Percentiles rank a stretch among this genome's conserved stretches.
Evolutionary conservation across 202 grass and related monocot genomes (phyloP).

Genomic region (Setaria viridis): DNA sequence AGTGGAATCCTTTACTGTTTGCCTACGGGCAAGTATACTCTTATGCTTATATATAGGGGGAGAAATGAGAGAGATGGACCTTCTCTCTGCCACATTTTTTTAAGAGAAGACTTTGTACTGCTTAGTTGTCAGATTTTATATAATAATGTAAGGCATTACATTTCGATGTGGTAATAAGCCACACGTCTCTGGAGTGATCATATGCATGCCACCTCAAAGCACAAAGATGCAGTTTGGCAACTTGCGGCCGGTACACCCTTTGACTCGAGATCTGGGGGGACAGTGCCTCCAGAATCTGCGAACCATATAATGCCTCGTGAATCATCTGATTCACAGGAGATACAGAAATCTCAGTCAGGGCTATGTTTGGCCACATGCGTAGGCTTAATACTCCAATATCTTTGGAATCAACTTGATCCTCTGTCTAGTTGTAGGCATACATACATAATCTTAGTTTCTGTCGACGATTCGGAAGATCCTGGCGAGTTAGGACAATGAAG

Average conservation of each 20-base stretch:
- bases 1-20: not conserved
- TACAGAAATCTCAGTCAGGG: constrained; percentile 11
- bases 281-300: constrained; percentile 26
- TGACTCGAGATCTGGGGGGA: constrained; percentile 24
- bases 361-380: constrained; percentile 20
- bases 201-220: constrained; percentile 35
- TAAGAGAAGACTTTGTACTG: not conserved
- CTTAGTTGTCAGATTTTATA: constrained; percentile 26
- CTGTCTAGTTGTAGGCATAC: constrained; percentile 43
- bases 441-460: constrained; percentile 34
- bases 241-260: not conserved
- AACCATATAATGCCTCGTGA: constrained; percentile 33
- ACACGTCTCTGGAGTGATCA: not conserved
- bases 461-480: constrained; percentile 23
- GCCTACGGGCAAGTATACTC: not conserved
- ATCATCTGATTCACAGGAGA: constrained; percentile 41
- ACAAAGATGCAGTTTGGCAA: constrained; percentile 34
- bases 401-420: constrained; percentile 30
- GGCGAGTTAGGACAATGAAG: constrained; percentile 1
- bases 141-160: not conserved
- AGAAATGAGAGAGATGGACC: not conserved
- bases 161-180: not conserved
- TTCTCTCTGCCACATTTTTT: not conserved
- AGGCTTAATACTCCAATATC: constrained; percentile 5
- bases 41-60: constrained; percentile 35